Conservation (phyloP, 225 moss, liverwort and hornwort species). For the Sphagnum tenellum region DNA sequence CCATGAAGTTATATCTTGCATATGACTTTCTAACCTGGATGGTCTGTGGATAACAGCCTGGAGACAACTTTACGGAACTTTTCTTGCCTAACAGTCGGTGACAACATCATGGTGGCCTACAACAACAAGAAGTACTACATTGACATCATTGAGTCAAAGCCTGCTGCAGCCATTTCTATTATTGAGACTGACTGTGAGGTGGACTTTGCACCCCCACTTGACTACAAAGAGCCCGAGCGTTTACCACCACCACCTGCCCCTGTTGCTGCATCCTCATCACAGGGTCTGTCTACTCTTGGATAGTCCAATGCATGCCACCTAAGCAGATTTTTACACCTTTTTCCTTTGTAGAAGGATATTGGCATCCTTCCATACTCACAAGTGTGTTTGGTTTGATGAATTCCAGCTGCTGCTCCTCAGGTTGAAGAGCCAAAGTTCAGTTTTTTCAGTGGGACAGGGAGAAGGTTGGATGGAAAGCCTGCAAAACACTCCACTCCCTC, state of each 20-base stretch:
- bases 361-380: no score
- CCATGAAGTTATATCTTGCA: no score
- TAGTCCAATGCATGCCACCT: no score
- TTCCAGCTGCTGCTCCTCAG: constrained; percentile 32
- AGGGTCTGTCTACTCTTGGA: constrained; percentile 30
- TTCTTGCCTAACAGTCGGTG: constrained; percentile 92
- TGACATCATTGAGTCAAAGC: constrained; percentile 92
- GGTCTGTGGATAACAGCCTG: constrained; percentile 42
- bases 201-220: constrained; percentile 95
- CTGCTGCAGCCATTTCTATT: constrained; percentile 84
- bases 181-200: constrained; percentile 99
- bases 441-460: constrained; percentile 76
- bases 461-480: constrained; percentile 92
- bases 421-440: constrained; percentile 68
- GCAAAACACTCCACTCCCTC: constrained; percentile 52
- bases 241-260: constrained; percentile 52
- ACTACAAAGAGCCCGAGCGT: constrained; percentile 94
- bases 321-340: no score
- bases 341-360: no score
- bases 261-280: constrained; percentile 50
- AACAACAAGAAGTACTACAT: constrained; percentile 99
- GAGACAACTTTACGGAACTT: constrained; percentile 95
- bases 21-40: no score
- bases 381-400: no score
- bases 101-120: constrained; percentile 98